A percentile compares a stretch with the other conserved stretches of the same genome.
Conservation (phyloP, 208 protist genomes). For the Crithidia brevicula region DNA sequence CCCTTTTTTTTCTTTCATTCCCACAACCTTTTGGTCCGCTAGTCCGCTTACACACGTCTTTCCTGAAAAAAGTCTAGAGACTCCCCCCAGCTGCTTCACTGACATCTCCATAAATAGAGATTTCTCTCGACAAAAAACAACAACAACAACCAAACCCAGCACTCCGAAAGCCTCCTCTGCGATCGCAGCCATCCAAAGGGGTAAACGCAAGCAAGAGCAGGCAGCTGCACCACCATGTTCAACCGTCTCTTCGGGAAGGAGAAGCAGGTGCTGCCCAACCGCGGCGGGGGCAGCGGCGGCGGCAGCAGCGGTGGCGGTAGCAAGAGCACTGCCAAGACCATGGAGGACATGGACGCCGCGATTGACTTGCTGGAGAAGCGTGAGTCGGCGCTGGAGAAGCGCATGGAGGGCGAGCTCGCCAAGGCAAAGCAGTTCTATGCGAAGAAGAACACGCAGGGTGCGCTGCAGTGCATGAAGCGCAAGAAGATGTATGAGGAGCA, state of each 20-base stretch:
- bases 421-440: constrained; percentile 83
- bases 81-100: too few species aligned
- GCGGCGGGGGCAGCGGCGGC: constrained; percentile 7
- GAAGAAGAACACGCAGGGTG: constrained; percentile 88
- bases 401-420: constrained; percentile 76
- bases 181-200: not conserved
- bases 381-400: constrained; percentile 85
- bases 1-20: constrained; percentile 20
- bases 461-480: constrained; percentile 89
- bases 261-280: constrained; percentile 56
- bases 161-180: too few species aligned
- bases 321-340: constrained; percentile 32
- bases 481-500: constrained; percentile 93
- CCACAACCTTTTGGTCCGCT: not conserved
- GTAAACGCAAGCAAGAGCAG: not conserved
- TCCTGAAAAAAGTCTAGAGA: too few species aligned
- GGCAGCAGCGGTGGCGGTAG: constrained; percentile 30
- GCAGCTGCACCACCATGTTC: constrained; percentile 52
- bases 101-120: too few species aligned
- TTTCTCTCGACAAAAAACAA: too few species aligned
- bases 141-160: too few species aligned
- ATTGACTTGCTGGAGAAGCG: constrained; percentile 89
- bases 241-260: constrained; percentile 75
- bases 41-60: too few species aligned
- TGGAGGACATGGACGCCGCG: constrained; percentile 80